These are phyloP conservation scores for Jamesozyma rosinii DNA, from an alignment of 805 yeast species.

Conservation along the genomic window DNA sequence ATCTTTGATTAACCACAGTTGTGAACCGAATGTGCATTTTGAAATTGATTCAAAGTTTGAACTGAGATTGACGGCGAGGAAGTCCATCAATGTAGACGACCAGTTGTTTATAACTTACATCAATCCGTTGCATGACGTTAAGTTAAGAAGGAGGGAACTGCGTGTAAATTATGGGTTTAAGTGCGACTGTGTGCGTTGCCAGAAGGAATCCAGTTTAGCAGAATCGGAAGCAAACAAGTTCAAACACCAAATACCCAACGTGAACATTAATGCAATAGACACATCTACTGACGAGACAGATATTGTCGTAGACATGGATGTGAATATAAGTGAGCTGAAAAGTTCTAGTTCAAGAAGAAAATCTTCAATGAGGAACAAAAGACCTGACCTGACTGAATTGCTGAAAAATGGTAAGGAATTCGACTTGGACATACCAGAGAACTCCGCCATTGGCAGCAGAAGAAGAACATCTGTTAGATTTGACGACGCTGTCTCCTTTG, in stretches of 20 bases:
- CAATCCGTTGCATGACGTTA: conserved; percentile 52
- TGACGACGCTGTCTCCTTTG: conserved; percentile 52
- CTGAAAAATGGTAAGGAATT: conserved; percentile 38
- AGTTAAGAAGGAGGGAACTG: conserved; percentile 54
- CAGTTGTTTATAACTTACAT: conserved; percentile 66
- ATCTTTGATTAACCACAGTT: conserved; percentile 67
- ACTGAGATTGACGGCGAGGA: conserved; percentile 49
- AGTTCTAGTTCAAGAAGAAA: conserved; percentile 15
- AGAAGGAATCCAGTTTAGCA: conserved; percentile 35
- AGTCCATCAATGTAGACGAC: conserved; percentile 52
- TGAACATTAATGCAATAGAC: not conserved
- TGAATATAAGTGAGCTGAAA: not conserved
- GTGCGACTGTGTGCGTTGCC: conserved; percentile 61
- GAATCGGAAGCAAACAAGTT: not conserved
- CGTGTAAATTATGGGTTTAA: conserved; percentile 73
- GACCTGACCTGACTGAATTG: conserved; percentile 40
- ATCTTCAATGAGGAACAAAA: conserved; percentile 26
- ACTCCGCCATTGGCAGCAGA: conserved; percentile 21
- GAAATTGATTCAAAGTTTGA: conserved; percentile 39
- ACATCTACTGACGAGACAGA: not conserved
- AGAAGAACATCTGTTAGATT: conserved; percentile 61
- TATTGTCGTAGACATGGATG: not conserved
- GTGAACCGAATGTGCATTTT: conserved; percentile 61
- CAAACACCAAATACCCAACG: not conserved
- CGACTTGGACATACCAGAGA: conserved; percentile 40